Evolutionary conservation across 495 filamentous ascomycete genomes (phyloP).

Genomic region (Melanomma pulvis-pyrius): DNA sequence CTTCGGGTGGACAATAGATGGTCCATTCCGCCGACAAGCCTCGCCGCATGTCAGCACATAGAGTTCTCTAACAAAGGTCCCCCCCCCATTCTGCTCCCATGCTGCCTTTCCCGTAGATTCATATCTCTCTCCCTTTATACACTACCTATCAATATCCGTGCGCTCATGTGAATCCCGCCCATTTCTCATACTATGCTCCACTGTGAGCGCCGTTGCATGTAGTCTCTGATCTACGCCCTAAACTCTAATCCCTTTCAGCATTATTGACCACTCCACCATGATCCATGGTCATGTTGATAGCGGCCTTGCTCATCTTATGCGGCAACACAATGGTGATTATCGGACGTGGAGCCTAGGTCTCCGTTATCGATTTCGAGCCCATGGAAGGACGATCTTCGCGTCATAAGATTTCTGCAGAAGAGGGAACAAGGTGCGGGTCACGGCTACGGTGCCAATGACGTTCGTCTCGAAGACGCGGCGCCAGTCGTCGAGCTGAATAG

Average conservation of each 20-base stretch:
- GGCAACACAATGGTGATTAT: not conserved
- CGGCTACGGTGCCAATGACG: conserved; percentile 15
- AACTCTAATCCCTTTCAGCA: not conserved
- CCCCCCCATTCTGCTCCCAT: conserved; percentile 6
- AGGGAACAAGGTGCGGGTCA: conserved; percentile 13
- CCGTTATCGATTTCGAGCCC: conserved; percentile 13
- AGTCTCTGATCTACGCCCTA: conserved; percentile 23
- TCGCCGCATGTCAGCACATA: too few species aligned
- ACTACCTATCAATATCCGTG: conserved; percentile 12
- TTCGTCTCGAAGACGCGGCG: conserved; percentile 19
- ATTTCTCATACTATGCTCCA: conserved; percentile 3
- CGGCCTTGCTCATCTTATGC: conserved; percentile 26
- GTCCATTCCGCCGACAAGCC: too few species aligned
- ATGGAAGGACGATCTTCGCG: conserved; percentile 16
- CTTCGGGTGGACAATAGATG: too few species aligned
- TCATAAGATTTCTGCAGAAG: conserved; percentile 13
- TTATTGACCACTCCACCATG: not conserved
- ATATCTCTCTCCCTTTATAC: conserved; percentile 21
- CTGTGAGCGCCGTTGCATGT: conserved; percentile 16
- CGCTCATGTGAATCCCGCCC: conserved; percentile 10
- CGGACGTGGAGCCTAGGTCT: not conserved
- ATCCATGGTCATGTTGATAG: conserved; percentile 26
- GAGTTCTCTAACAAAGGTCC: too few species aligned
- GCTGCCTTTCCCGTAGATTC: conserved; percentile 8
- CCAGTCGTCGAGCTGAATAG: not conserved